Conservation (phyloP, 148 eudicot genomes). For the Oxyria digyna region DNA sequence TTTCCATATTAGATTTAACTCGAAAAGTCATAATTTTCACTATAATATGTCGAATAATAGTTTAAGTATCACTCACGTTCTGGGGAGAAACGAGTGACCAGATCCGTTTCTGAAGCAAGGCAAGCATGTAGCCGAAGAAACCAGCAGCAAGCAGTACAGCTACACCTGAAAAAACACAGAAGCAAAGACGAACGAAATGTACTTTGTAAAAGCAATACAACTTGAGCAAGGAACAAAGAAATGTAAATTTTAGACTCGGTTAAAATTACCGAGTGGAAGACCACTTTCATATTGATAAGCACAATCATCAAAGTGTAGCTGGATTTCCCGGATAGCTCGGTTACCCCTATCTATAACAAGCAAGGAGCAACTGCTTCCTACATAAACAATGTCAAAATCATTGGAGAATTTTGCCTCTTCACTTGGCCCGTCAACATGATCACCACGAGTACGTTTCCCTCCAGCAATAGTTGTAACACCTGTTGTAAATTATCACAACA, state of each 20-base stretch:
- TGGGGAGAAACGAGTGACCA: constrained; percentile 45
- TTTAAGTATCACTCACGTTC: constrained; percentile 23
- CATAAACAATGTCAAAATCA: constrained; percentile 89
- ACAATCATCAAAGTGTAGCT: constrained; percentile 90
- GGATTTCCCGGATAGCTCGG: constrained; percentile 88
- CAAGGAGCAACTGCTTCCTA: constrained; percentile 96
- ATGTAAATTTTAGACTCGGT: background rate
- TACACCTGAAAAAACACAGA: constrained; percentile 25
- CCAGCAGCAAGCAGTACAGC: constrained; percentile 60
- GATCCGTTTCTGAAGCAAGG: constrained; percentile 60
- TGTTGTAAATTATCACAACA: constrained; percentile 13
- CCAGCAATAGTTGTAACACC: constrained; percentile 98
- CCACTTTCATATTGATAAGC: constrained; percentile 95
- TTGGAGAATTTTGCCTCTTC: constrained; percentile 95
- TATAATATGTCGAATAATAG: background rate
- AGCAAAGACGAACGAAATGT: constrained; percentile 1
- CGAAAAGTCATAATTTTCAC: background rate
- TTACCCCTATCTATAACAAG: constrained; percentile 90
- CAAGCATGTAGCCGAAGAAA: constrained; percentile 81
- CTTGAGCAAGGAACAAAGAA: background rate
- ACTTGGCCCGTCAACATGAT: constrained; percentile 98
- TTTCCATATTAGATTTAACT: too few relatives aligned
- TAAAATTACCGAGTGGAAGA: constrained; percentile 67
- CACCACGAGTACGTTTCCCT: constrained; percentile 72
- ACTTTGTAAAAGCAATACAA: background rate